Evolutionary conservation across 2,329 filamentous ascomycete genomes (phyloP).

Genomic region (Fusarium dimerum): DNA sequence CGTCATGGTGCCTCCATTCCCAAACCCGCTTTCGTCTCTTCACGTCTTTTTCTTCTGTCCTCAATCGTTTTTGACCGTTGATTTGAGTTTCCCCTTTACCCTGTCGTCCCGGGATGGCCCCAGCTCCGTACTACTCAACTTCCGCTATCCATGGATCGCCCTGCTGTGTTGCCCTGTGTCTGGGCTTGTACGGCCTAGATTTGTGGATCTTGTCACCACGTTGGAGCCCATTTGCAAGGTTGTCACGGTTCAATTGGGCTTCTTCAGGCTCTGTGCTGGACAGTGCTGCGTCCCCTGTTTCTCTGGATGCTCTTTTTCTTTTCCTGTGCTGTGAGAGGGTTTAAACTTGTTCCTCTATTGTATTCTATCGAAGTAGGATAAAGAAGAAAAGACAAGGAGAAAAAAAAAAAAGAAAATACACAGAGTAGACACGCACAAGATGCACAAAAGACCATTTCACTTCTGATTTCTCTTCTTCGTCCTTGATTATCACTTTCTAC

Average conservation of each 20-base stretch:
- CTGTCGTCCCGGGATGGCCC: neutral
- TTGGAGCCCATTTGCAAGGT: constrained; percentile 20
- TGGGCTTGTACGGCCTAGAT: constrained; percentile 18
- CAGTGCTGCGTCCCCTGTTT: constrained; percentile 4
- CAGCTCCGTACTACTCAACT: neutral
- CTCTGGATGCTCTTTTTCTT: constrained; percentile 14
- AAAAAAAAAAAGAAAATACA: neutral
- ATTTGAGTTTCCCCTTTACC: neutral
- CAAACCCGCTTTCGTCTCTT: neutral
- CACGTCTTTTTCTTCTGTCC: too few relatives aligned
- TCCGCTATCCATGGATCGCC: neutral
- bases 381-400: neutral
- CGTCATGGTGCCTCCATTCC: neutral
- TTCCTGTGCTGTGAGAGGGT: constrained; percentile 7
- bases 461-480: neutral
- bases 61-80: neutral
- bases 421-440: neutral
- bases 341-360: constrained; percentile 7
- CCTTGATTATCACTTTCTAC: neutral
- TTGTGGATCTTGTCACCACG: constrained; percentile 26
- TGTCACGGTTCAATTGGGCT: constrained; percentile 26
- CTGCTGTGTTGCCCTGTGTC: neutral
- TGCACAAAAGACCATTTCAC: constrained; percentile 1
- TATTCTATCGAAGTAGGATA: neutral
- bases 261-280: constrained; percentile 18